phyloP scores from a whole-genome alignment of 306 rosid species.

The Datisca glomerata region DNA sequence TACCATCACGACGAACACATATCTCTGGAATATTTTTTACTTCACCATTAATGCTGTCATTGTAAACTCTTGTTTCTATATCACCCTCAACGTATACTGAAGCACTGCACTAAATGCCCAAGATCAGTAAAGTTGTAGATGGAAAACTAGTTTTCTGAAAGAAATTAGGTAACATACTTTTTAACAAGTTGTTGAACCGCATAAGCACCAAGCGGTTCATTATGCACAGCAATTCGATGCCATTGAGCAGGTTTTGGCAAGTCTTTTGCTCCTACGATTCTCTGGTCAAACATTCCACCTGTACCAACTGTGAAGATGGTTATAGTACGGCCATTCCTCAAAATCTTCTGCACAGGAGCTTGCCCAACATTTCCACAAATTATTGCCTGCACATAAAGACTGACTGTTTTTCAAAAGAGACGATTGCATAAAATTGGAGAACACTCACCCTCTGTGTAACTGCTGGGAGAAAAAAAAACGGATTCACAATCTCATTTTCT shows the following conservation, averaged over 20 bases:
- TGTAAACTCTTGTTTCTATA: constrained; percentile 89
- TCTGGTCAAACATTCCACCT: constrained; percentile 92
- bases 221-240: constrained; percentile 95
- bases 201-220: constrained; percentile 66
- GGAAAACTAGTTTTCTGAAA: constrained; percentile 6
- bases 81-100: constrained; percentile 94
- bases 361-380: constrained; percentile 96
- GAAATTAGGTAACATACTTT: constrained; percentile 33
- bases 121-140: constrained; percentile 27
- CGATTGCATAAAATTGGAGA: not conserved
- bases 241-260: constrained; percentile 83
- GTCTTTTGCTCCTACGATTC: constrained; percentile 40
- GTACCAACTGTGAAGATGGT: constrained; percentile 95
- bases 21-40: constrained; percentile 91
- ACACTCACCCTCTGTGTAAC: not conserved
- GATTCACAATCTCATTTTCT: no score
- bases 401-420: not conserved
- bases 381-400: constrained; percentile 50
- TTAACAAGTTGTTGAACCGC: constrained; percentile 75
- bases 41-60: constrained; percentile 78
- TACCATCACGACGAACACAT: constrained; percentile 90
- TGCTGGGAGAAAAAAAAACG: constrained; percentile 2
- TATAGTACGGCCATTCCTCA: constrained; percentile 68
- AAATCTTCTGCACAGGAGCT: constrained; percentile 83
- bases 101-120: constrained; percentile 52